Evolutionary conservation across 179 eudicot genomes (phyloP).

Genomic region (Silene noctiflora): DNA sequence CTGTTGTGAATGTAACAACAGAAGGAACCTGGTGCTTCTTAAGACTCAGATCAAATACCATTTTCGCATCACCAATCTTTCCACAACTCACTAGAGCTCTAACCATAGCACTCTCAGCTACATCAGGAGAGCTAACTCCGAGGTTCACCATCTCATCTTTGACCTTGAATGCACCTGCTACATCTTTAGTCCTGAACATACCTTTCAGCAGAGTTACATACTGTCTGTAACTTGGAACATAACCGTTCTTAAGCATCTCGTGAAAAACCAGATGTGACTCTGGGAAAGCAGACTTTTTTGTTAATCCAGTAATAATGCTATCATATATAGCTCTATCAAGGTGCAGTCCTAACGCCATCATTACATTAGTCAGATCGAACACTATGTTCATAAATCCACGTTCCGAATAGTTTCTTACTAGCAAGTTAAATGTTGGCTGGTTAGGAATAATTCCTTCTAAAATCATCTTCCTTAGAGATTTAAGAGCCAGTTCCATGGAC

Average conservation of each 20-base stretch:
- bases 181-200: constrained; percentile 56
- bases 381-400: constrained; percentile 52
- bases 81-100: constrained; percentile 68
- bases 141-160: constrained; percentile 60
- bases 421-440: constrained; percentile 53
- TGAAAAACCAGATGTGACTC: constrained; percentile 46
- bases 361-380: constrained; percentile 49
- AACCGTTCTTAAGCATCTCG: constrained; percentile 56
- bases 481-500: constrained; percentile 55
- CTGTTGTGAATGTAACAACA: constrained; percentile 63
- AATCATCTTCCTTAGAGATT: constrained; percentile 57
- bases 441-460: constrained; percentile 48
- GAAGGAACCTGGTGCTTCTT: constrained; percentile 55
- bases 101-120: constrained; percentile 66
- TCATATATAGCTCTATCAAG: constrained; percentile 58
- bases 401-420: constrained; percentile 48
- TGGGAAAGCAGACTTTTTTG: constrained; percentile 38
- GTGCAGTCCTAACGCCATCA: constrained; percentile 43
- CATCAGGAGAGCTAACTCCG: constrained; percentile 39
- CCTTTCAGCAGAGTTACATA: constrained; percentile 50
- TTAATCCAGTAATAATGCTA: constrained; percentile 51
- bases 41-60: constrained; percentile 58
- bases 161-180: constrained; percentile 56
- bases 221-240: constrained; percentile 56
- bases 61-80: constrained; percentile 61